phyloP scores from a whole-genome alignment of 2,329 filamentous ascomycete species.

The Aspergillus fumigatiaffinis region DNA sequence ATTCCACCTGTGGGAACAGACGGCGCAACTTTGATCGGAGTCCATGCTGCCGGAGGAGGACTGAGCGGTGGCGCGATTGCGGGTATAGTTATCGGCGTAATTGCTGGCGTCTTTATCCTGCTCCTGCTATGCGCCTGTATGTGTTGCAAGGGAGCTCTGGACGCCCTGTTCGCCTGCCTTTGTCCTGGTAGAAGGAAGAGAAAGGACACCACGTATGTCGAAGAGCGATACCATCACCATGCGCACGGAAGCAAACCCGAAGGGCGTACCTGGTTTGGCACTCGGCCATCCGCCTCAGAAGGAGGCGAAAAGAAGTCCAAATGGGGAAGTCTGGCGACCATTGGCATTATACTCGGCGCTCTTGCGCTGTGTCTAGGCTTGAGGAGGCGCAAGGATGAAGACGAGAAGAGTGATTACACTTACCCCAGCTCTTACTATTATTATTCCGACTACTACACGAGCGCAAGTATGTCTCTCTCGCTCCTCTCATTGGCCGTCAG shows the following conservation, averaged over 20 bases:
- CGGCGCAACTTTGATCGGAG: slow-evolving; percentile 35
- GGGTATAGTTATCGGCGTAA: slow-evolving; percentile 49
- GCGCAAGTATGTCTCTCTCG: slow-evolving; percentile 34
- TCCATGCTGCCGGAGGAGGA: slow-evolving; percentile 29
- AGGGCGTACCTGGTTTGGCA: slow-evolving; percentile 41
- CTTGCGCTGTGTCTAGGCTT: slow-evolving; percentile 45
- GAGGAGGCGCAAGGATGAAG: slow-evolving; percentile 37
- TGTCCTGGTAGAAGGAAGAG: slow-evolving; percentile 36
- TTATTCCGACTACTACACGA: slow-evolving; percentile 41
- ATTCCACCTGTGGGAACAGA: slow-evolving; percentile 43
- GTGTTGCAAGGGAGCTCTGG: slow-evolving; percentile 41
- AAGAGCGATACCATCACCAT: slow-evolving; percentile 37
- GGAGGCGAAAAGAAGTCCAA: slow-evolving; percentile 36
- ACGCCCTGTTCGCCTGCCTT: slow-evolving; percentile 40
- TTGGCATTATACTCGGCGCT: slow-evolving; percentile 42
- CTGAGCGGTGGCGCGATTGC: slow-evolving; percentile 50
- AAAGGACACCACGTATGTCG: slow-evolving; percentile 37
- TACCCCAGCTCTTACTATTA: slow-evolving; percentile 40
- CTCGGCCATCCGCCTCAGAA: slow-evolving; percentile 30
- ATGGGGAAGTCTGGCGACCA: slow-evolving; percentile 37
- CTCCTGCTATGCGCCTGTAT: slow-evolving; percentile 43
- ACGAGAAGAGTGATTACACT: slow-evolving; percentile 38
- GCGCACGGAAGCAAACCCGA: slow-evolving; percentile 27
- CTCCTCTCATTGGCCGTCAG: neutral
- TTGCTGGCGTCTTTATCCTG: slow-evolving; percentile 43